phyloP scores from a whole-genome alignment of 2,329 filamentous ascomycete species.

The Diaporthe sp. region DNA sequence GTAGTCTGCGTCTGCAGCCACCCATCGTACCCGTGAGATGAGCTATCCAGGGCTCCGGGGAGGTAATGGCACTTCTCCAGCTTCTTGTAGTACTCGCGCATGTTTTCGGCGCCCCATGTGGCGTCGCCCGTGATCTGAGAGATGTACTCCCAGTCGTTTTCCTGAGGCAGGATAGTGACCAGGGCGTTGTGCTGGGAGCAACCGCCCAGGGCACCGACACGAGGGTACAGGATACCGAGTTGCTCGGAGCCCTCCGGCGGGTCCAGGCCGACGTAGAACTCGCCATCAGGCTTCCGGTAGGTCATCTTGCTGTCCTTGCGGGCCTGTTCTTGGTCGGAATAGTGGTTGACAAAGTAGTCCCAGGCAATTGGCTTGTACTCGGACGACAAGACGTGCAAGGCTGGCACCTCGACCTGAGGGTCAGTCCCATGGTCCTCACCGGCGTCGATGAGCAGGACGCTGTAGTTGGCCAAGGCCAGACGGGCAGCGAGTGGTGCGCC shows the following conservation, averaged over 20 bases:
- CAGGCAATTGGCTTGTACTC: slow-evolving; percentile 54
- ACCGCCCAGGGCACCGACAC: slow-evolving; percentile 54
- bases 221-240: slow-evolving; percentile 54
- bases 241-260: slow-evolving; percentile 51
- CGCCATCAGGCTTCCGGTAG: slow-evolving; percentile 53
- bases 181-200: slow-evolving; percentile 55
- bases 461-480: slow-evolving; percentile 66
- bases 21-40: slow-evolving; percentile 69
- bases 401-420: slow-evolving; percentile 46
- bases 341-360: slow-evolving; percentile 75
- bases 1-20: slow-evolving; percentile 68
- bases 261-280: slow-evolving; percentile 51
- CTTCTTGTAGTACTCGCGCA: slow-evolving; percentile 68
- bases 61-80: slow-evolving; percentile 69
- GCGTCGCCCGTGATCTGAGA: slow-evolving; percentile 57
- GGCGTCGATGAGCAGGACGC: slow-evolving; percentile 67
- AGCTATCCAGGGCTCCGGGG: slow-evolving; percentile 45
- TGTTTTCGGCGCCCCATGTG: slow-evolving; percentile 64
- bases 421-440: slow-evolving; percentile 64
- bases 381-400: slow-evolving; percentile 43
- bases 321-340: slow-evolving; percentile 62
- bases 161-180: slow-evolving; percentile 54
- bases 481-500: slow-evolving; percentile 64
- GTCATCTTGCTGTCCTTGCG: slow-evolving; percentile 65
- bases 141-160: slow-evolving; percentile 58